Percentiles rank a stretch among this genome's conserved stretches.
phyloP scores from a whole-genome alignment of 306 rosid species.

The Cucumis melo region DNA sequence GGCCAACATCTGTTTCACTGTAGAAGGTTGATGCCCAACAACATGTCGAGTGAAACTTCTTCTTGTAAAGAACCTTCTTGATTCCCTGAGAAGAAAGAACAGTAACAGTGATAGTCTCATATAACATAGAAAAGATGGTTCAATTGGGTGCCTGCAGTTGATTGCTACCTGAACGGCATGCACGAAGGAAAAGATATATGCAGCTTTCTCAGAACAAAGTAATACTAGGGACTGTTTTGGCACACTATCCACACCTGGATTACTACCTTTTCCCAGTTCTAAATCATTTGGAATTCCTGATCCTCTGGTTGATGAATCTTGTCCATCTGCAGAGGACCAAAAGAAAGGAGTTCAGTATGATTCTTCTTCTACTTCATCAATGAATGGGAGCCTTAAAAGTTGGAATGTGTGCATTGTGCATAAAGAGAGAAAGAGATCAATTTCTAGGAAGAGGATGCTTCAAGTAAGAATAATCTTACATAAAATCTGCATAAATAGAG shows the following conservation, averaged over 20 bases:
- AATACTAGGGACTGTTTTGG: slow-evolving; percentile 39
- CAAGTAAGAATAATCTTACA: slow-evolving; percentile 29
- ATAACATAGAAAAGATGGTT: neutral
- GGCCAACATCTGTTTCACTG: slow-evolving; percentile 30
- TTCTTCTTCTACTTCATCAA: slow-evolving; percentile 13
- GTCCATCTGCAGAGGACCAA: slow-evolving; percentile 32
- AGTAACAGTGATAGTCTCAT: slow-evolving; percentile 8
- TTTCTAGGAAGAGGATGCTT: neutral
- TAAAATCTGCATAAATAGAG: slow-evolving; percentile 59
- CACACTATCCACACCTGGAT: slow-evolving; percentile 20
- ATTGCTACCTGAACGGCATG: slow-evolving; percentile 53
- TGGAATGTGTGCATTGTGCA: neutral
- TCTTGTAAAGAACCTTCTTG: slow-evolving; percentile 75
- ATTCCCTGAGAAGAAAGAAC: slow-evolving; percentile 43
- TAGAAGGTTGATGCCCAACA: slow-evolving; percentile 79
- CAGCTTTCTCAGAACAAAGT: slow-evolving; percentile 79
- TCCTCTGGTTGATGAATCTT: slow-evolving; percentile 20
- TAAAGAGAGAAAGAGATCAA: neutral
- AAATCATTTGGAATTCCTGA: slow-evolving; percentile 17
- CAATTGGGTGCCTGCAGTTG: neutral
- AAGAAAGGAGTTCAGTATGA: slow-evolving; percentile 1
- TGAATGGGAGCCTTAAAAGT: neutral
- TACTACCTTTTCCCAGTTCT: slow-evolving; percentile 28
- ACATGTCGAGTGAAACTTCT: slow-evolving; percentile 62
- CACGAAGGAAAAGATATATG: slow-evolving; percentile 59